A percentile compares a stretch with the other conserved stretches of the same genome.
These are phyloP conservation scores for Schizophyllum commune DNA, from an alignment of 1,284 basidiomycete genomes.

Conservation along the genomic window DNA sequence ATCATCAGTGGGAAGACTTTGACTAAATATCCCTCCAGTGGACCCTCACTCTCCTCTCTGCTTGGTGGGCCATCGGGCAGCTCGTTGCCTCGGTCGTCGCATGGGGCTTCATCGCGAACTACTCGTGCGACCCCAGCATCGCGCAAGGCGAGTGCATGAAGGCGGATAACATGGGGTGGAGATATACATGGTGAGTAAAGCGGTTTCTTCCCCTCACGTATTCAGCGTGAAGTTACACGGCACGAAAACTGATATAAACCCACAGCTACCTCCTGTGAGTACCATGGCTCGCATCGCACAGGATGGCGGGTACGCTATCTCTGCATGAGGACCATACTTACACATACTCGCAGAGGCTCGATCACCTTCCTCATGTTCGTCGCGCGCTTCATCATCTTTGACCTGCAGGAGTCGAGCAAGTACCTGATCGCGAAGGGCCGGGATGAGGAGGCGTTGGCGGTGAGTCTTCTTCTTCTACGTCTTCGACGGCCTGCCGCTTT, in stretches of 20 bases:
- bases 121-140: conserved; percentile 30
- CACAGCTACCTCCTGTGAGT: neutral
- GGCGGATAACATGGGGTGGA: conserved; percentile 51
- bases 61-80: conserved; percentile 64
- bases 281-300: too few relatives aligned
- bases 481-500: too few relatives aligned
- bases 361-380: conserved; percentile 40
- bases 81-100: conserved; percentile 42
- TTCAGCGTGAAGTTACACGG: too few relatives aligned
- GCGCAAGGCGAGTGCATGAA: conserved; percentile 30
- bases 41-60: conserved; percentile 56
- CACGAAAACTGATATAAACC: too few relatives aligned
- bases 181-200: conserved; percentile 47
- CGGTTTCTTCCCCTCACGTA: neutral
- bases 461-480: conserved; percentile 11
- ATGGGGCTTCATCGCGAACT: conserved; percentile 45
- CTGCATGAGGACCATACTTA: neutral
- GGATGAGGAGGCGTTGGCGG: conserved; percentile 47
- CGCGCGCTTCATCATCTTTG: conserved; percentile 36
- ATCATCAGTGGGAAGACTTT: conserved; percentile 33
- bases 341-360: conserved; percentile 25
- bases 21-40: conserved; percentile 46
- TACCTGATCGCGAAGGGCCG: conserved; percentile 48
- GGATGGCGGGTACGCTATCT: too few relatives aligned
- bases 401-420: conserved; percentile 54